Evolutionary conservation across 2,329 filamentous ascomycete genomes (phyloP), one percentile per base, ranked within the genome.

Genomic region (Cadophora sp.): DNA sequence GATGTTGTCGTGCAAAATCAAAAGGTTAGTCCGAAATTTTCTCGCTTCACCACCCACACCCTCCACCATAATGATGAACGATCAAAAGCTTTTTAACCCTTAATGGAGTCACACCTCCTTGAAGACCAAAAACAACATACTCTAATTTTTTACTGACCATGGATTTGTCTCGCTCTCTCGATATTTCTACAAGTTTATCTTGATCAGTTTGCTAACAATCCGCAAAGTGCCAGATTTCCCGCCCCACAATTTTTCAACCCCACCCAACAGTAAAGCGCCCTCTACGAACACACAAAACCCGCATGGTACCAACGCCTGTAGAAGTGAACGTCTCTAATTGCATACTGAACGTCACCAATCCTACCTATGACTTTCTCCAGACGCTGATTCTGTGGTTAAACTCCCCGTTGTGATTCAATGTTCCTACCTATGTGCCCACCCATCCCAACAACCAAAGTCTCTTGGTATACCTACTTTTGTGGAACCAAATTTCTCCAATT

Each of bases 171-270:
- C 18, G 45, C 64, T 56, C 47, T 70, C 16, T 61, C 81, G 71
- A 88, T 84, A 86, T 87, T 87, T 86, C 83, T 80, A 83, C 77
- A 82, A 80, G 20, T 59, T 39, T 51, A 50, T 47, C 5, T 61
- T 22, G 24, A 55, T 63, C 30, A 79, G 77, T 76, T 76, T 75
- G 76, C 83, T 87, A 83, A 87, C 86, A 85, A 87, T 80, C n/a
- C 4, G 43, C 16, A 79, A 74, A 73, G 78, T 76, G 6, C 81
- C 78, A 83, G 81, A 85, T 84, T 56, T 67, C n/a, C 20, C 30
- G 16, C 18, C 30, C 18, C 39, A 3, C 20, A 30, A 62, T n/a
- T 24, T 45, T 33, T 39, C n/a, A 2, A 8, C 3, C 8, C 11
- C 30, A 7, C 5, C n/a, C 53, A 20, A 56, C 18, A 22, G 11